Percentiles rank a stretch among this genome's conserved stretches.
These are phyloP conservation scores for Chaetomium sp. DNA, from an alignment of 2,329 filamentous ascomycete genomes.

Conservation along the genomic window DNA sequence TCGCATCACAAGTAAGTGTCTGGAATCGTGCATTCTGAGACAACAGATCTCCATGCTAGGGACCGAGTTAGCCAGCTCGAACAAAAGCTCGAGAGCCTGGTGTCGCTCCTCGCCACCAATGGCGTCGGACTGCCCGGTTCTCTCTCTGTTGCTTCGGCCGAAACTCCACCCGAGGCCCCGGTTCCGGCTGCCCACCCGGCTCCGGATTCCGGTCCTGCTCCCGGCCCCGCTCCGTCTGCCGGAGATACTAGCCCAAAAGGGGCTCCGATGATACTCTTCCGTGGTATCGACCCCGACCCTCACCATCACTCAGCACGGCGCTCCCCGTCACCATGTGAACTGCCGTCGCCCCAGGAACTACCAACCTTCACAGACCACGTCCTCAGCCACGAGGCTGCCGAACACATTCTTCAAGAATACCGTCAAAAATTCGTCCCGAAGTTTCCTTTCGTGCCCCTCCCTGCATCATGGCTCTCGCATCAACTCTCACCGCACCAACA, in stretches of 20 bases:
- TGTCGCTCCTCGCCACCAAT: background rate
- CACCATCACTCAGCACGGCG: too few relatives aligned
- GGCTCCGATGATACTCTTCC: too few relatives aligned
- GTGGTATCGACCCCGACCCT: too few relatives aligned
- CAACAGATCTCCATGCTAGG: background rate
- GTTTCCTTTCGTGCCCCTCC: background rate
- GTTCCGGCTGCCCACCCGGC: too few relatives aligned
- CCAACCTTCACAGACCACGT: background rate
- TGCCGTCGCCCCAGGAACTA: background rate
- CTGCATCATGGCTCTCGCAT: background rate
- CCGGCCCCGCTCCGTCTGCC: background rate
- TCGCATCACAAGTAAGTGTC: too few relatives aligned
- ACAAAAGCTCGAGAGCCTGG: background rate
- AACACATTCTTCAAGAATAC: background rate
- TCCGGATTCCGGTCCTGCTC: background rate
- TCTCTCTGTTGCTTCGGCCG: background rate
- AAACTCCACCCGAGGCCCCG: too few relatives aligned
- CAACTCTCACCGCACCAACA: background rate
- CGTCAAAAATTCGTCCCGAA: background rate
- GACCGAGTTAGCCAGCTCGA: background rate
- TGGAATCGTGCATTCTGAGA: too few relatives aligned
- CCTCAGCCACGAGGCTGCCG: background rate
- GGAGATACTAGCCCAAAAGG: background rate
- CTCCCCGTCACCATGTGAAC: background rate
- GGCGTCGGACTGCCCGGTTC: background rate